Percentiles rank a stretch among this genome's conserved stretches.
phyloP scores from a whole-genome alignment of 1,284 basidiomycete species.

The Rhodotorula sp. region DNA sequence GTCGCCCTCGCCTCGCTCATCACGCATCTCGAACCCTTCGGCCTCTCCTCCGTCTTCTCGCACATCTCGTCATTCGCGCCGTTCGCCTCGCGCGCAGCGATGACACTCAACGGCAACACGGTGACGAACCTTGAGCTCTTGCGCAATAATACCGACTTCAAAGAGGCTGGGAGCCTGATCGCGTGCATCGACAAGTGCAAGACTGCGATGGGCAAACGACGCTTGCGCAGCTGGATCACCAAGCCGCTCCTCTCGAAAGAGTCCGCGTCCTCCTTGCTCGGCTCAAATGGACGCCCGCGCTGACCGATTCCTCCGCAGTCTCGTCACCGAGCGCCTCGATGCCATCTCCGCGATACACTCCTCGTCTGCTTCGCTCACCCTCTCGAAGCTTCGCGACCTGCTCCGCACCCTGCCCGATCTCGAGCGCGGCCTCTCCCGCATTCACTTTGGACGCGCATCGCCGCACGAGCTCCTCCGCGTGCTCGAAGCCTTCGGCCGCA shows the following conservation, averaged over 20 bases:
- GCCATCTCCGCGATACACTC: constrained; percentile 80
- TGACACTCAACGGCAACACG: constrained; percentile 88
- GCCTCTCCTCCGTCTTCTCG: constrained; percentile 70
- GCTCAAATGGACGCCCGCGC: background rate
- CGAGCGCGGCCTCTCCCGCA: constrained; percentile 79
- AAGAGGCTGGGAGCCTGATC: constrained; percentile 73
- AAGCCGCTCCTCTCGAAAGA: constrained; percentile 73
- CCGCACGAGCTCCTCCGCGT: constrained; percentile 79
- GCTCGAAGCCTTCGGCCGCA: constrained; percentile 70
- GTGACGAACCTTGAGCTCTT: constrained; percentile 89
- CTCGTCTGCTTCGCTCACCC: constrained; percentile 55
- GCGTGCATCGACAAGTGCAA: constrained; percentile 76
- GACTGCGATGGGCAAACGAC: constrained; percentile 82
- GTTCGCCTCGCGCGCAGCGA: constrained; percentile 76
- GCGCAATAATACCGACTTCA: constrained; percentile 79
- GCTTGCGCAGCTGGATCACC: constrained; percentile 83
- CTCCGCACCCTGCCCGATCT: constrained; percentile 82
- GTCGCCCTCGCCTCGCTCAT: constrained; percentile 76
- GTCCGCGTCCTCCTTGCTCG: constrained; percentile 54
- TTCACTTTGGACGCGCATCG: constrained; percentile 80
- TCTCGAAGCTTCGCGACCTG: constrained; percentile 64
- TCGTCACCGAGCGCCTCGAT: constrained; percentile 70
- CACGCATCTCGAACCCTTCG: constrained; percentile 72
- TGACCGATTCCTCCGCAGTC: constrained; percentile 16
- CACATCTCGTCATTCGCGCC: constrained; percentile 66